These are phyloP conservation scores for Sporothrix euskadiensis DNA, from an alignment of 2,329 filamentous ascomycete genomes.

Conservation along the genomic window DNA sequence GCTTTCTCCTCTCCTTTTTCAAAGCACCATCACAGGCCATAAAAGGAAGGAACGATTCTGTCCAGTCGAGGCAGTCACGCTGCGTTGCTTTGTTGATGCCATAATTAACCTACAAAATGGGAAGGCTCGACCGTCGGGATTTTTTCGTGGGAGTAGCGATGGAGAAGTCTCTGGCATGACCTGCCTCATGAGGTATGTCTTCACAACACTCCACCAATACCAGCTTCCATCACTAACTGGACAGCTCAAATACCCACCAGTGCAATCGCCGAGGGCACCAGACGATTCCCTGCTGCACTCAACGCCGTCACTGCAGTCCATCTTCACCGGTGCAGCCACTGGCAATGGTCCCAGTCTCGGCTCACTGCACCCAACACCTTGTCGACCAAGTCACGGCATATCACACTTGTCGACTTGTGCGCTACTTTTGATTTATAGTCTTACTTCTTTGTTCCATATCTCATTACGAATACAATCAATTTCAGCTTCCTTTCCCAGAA, in stretches of 20 bases:
- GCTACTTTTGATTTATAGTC: background rate
- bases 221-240: background rate
- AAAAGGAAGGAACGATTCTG: too few relatives aligned
- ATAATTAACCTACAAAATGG: too few relatives aligned
- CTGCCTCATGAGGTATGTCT: background rate
- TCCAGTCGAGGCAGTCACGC: too few relatives aligned
- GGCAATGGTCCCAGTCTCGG: constrained; percentile 42
- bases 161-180: background rate
- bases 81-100: too few relatives aligned
- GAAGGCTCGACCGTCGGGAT: too few relatives aligned
- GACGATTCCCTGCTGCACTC: constrained; percentile 47
- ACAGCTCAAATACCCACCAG: constrained; percentile 9
- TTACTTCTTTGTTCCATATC: background rate
- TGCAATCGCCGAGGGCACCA: background rate
- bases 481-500: background rate
- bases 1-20: too few relatives aligned
- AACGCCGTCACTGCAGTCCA: constrained; percentile 44
- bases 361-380: constrained; percentile 63
- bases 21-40: too few relatives aligned
- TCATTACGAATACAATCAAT: background rate
- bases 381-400: constrained; percentile 63
- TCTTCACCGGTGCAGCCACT: background rate
- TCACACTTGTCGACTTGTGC: background rate
- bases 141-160: too few relatives aligned
- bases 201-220: background rate